phyloP scores from a whole-genome alignment of 2,329 filamentous ascomycete genomes.

The Fonsecaea multimorphosa region DNA sequence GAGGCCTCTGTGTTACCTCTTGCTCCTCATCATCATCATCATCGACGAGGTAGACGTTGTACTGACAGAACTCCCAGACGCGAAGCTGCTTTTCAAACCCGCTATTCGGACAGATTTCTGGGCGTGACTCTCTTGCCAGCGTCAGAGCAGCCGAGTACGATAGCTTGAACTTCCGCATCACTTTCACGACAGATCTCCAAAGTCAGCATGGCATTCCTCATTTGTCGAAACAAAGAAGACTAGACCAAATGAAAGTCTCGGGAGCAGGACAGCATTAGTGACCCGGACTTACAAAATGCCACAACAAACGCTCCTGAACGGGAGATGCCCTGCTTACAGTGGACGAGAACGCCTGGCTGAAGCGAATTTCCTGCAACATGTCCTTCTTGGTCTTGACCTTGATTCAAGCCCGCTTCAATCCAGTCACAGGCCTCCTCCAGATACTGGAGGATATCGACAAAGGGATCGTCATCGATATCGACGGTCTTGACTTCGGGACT shows the following conservation, averaged over 20 bases:
- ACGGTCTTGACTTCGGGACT: conserved; percentile 30
- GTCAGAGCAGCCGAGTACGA: conserved; percentile 33
- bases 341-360: conserved; percentile 33
- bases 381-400: not conserved
- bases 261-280: not conserved
- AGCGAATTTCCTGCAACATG: not conserved
- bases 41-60: not conserved
- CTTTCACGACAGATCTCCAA: conserved; percentile 14
- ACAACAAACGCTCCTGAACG: conserved; percentile 37
- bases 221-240: not conserved
- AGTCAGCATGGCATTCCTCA: not conserved
- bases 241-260: not conserved
- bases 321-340: conserved; percentile 40
- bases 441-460: conserved; percentile 36
- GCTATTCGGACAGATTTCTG: conserved; percentile 35
- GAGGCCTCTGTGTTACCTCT: not conserved
- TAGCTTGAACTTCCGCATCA: conserved; percentile 36
- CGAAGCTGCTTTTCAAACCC: conserved; percentile 38
- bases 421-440: conserved; percentile 36
- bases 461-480: conserved; percentile 38
- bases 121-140: conserved; percentile 31
- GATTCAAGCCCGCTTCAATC: conserved; percentile 32
- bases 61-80: conserved; percentile 29
- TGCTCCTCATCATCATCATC: not conserved
- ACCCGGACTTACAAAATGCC: conserved; percentile 37